These are phyloP conservation scores for Rutstroemia sp. DNA, from an alignment of 2,329 filamentous ascomycete genomes.

Conservation along the genomic window DNA sequence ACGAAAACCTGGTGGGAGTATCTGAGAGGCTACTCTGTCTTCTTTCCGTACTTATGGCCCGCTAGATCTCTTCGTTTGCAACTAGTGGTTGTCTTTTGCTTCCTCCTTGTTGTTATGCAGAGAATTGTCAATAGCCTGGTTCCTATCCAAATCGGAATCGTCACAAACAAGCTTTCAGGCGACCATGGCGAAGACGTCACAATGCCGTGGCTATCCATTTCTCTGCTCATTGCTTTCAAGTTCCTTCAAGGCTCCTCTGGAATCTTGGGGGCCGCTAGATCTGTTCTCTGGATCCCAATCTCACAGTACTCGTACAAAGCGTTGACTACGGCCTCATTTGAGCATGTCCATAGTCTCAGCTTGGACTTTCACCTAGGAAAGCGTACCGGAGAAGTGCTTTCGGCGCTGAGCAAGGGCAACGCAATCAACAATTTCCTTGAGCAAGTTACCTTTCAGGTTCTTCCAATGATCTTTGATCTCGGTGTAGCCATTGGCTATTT, in stretches of 20 bases:
- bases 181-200: constrained; percentile 37
- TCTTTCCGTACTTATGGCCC: constrained; percentile 97
- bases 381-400: constrained; percentile 91
- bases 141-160: constrained; percentile 69
- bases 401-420: constrained; percentile 89
- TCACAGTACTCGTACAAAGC: constrained; percentile 95
- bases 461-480: constrained; percentile 90
- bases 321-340: constrained; percentile 89
- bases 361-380: constrained; percentile 96
- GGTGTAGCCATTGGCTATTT: constrained; percentile 80
- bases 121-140: constrained; percentile 81
- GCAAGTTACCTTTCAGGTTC: constrained; percentile 90
- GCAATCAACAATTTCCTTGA: constrained; percentile 96
- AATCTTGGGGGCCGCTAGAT: constrained; percentile 72
- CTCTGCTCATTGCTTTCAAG: constrained; percentile 69
- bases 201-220: constrained; percentile 67
- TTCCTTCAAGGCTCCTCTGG: constrained; percentile 85
- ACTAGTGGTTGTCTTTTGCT: constrained; percentile 73
- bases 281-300: constrained; percentile 90
- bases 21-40: constrained; percentile 80
- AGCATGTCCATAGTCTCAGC: constrained; percentile 92
- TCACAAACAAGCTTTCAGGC: constrained; percentile 66
- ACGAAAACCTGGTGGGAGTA: constrained; percentile 96
- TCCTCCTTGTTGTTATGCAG: constrained; percentile 71
- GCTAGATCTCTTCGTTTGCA: constrained; percentile 70